phyloP scores from a whole-genome alignment of 2,329 filamentous ascomycete genomes.

The Scedosporium boydii region DNA sequence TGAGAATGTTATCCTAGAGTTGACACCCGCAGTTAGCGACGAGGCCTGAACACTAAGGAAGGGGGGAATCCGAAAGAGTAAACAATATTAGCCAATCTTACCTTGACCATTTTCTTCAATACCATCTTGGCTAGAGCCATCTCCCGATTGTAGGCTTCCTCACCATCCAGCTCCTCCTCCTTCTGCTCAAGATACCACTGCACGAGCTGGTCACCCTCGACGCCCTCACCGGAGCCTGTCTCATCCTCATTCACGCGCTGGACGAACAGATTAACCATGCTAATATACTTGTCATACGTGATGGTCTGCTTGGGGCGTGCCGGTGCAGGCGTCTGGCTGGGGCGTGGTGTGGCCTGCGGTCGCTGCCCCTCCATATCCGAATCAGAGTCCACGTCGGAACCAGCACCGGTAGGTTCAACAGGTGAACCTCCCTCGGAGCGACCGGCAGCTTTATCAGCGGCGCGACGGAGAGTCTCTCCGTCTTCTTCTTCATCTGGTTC shows the following conservation, averaged over 20 bases:
- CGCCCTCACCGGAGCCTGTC: constrained; percentile 63
- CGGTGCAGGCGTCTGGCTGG: background rate
- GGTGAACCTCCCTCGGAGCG: constrained; percentile 33
- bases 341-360: background rate
- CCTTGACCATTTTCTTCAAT: constrained; percentile 92
- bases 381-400: constrained; percentile 35
- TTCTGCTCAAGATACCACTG: constrained; percentile 90
- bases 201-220: constrained; percentile 72
- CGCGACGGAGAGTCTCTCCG: constrained; percentile 21
- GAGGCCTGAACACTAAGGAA: background rate
- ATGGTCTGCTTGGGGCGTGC: constrained; percentile 67
- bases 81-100: constrained; percentile 31
- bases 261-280: constrained; percentile 80
- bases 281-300: constrained; percentile 89
- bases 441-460: constrained; percentile 39
- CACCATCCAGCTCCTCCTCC: constrained; percentile 69
- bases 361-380: background rate
- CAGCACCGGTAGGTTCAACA: constrained; percentile 20
- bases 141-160: constrained; percentile 75
- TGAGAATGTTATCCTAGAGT: constrained; percentile 75
- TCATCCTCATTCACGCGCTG: constrained; percentile 79
- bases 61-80: background rate
- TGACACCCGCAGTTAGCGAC: constrained; percentile 34
- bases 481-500: constrained; percentile 44
- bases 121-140: constrained; percentile 70